Evolutionary conservation across 2,329 filamentous ascomycete genomes (phyloP).

Genomic region (Samsoniella hepiali): DNA sequence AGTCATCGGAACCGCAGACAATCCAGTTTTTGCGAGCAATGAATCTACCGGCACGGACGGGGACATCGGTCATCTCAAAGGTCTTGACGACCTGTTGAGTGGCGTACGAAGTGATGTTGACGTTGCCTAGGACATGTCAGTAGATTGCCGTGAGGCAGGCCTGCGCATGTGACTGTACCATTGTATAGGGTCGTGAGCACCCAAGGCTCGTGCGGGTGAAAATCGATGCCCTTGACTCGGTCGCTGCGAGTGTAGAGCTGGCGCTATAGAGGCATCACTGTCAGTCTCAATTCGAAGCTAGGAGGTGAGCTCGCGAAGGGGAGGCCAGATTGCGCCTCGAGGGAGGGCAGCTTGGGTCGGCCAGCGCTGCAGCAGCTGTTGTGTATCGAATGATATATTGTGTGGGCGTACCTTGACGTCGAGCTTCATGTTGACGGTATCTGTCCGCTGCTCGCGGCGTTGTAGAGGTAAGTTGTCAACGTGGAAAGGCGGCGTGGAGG

Average conservation of each 20-base stretch:
- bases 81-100: slow-evolving; percentile 97
- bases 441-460: slow-evolving; percentile 19
- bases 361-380: neutral
- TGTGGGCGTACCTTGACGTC: slow-evolving; percentile 39
- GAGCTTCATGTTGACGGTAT: slow-evolving; percentile 38
- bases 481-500: slow-evolving; percentile 20
- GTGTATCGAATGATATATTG: neutral
- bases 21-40: slow-evolving; percentile 99
- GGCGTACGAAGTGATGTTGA: slow-evolving; percentile 99
- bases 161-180: slow-evolving; percentile 52
- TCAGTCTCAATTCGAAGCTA: slow-evolving; percentile 3
- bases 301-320: slow-evolving; percentile 2
- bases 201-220: slow-evolving; percentile 96
- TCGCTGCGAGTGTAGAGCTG: slow-evolving; percentile 73
- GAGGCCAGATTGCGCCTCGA: slow-evolving; percentile 16
- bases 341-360: neutral
- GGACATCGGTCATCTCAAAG: slow-evolving; percentile 97
- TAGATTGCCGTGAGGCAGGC: neutral
- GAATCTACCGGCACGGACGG: slow-evolving; percentile 93
- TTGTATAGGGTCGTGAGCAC: slow-evolving; percentile 94
- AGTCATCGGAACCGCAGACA: slow-evolving; percentile 92
- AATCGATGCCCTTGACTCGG: slow-evolving; percentile 96
- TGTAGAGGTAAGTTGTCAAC: slow-evolving; percentile 14
- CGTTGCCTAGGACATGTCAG: slow-evolving; percentile 66
- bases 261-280: slow-evolving; percentile 28